phyloP scores from a whole-genome alignment of 345 rosid genomes.

The Citrus medica region DNA sequence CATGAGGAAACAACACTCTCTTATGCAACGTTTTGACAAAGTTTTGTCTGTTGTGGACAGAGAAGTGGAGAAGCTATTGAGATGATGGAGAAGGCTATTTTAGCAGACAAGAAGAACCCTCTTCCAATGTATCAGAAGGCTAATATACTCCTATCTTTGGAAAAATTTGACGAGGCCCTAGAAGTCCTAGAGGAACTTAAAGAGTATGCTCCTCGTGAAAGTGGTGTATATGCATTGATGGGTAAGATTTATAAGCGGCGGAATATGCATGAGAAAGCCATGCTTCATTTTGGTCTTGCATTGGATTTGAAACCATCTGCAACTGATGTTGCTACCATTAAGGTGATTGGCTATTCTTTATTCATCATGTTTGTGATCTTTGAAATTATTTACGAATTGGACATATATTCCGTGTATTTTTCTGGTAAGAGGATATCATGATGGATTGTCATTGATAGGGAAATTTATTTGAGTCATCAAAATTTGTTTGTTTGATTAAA shows the following conservation, averaged over 20 bases:
- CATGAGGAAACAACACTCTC: neutral
- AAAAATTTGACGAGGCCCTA: constrained; percentile 78
- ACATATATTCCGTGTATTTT: neutral
- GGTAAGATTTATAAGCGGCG: constrained; percentile 78
- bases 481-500: no score
- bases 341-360: constrained; percentile 45
- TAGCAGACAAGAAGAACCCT: constrained; percentile 90
- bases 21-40: constrained; percentile 1
- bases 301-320: constrained; percentile 97
- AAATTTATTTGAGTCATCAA: neutral
- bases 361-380: neutral
- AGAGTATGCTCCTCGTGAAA: constrained; percentile 90
- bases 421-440: neutral
- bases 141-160: constrained; percentile 71
- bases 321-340: constrained; percentile 83
- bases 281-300: constrained; percentile 93
- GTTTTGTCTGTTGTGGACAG: constrained; percentile 34
- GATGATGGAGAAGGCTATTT: constrained; percentile 87
- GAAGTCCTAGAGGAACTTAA: constrained; percentile 91
- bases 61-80: constrained; percentile 85
- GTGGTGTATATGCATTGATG: constrained; percentile 93
- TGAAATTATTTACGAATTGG: neutral
- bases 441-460: neutral
- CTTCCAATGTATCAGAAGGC: constrained; percentile 99
- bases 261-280: constrained; percentile 81